Base-by-base conservation (phyloP, 2,329 filamentous ascomycete species). In the Ophiostoma novo-ulmi region DNA sequence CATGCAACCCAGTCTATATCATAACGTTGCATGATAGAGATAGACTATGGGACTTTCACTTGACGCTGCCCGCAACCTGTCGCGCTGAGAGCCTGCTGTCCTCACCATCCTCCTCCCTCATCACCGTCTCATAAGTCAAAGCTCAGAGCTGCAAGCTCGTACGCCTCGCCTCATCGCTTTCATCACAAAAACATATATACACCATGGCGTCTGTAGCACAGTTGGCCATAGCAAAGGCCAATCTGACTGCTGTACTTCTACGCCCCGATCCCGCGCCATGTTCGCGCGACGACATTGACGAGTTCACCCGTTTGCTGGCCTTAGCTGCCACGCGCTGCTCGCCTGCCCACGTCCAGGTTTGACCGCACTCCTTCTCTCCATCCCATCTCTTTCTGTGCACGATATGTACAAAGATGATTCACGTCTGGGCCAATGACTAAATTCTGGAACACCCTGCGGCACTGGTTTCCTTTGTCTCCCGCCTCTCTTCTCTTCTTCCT, bases 261-360 rank as follows among this genome's bases (percentile, higher is more conserved):
- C 89, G 90, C 73, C 86, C 89, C 58, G 91, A 94, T 77, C 90
- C 91, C n/a, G 83, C 82, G 26, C 85, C 90, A 11, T 85, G 92
- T 70, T 81, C 87, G 67, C 88, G 89, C 78, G 86, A 88, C 76
- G 86, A 90, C 72, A 90, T 94, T 79, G 85, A 89, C 75, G 80
- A 85, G 71, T 91, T 94, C 79, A 87, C 93, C 79, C 78, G 81
- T 74, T 82, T 88, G 72, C 84, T 95, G 76, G 85, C 89, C 79
- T 81, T 84, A 78, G 85, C 86, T 76, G 81, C 92, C 77, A 81
- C 85, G 80, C 86, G 88, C 82, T 94, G 92, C 86, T 91, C 91
- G 77, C 85, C 88, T 77, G 81, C 84, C 83, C 93, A 94, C 83
- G 90, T 95, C 85, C 92, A 95, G 92, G 92, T 95, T 92, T 93